Evolutionary conservation across 371 early-diverging fungal species (phyloP), one percentile per base, ranked within the genome.

Genomic region (Rozella allomycis): DNA sequence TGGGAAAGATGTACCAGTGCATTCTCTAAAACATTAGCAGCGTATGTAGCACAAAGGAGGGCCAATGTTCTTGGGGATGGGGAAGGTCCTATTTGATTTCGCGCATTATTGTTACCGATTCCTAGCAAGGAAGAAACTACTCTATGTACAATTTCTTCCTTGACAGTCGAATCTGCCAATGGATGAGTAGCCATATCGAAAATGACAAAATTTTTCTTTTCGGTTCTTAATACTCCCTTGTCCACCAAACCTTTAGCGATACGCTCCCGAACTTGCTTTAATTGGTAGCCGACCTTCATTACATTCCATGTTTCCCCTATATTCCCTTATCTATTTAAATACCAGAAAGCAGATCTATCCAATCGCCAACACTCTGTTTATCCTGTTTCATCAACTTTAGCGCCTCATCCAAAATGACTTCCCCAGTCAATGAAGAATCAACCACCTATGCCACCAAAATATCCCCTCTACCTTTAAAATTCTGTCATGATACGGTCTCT

Each of bases 241-340:
- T 91, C 93, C 2, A 91, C 93, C 21, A 91, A 57, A 5, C 88
- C 90, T 53, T 91, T 91, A 27, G 87, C 84, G 34, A 91, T 60
- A 17, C 93, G 66, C 46, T 91, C 93, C 20, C 93, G 74, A 10
- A 91, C 93, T 59, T 90, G 90, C 47, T 88, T 87, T 19, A 91
- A 60, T 51, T 91, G 93, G 56, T 86, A 90, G 35, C 80, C 79
- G 42, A 87, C 76, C 49, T 84, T 88, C 61, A 76, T 68, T 5
- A 87, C 65, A 58, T 87, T 90, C 93, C 93, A 91, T 9, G 93
- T 91, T 57, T 91, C 93, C 33, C 93, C 86, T 9, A 91, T 91
- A 56, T 91, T 91, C 33, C 93, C 86, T 82, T 38, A 1, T 30
- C 20, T 5, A 4, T 38, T 44, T 11, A 37, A 12, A 39, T 61